Base-by-base conservation (phyloP, 2,329 filamentous ascomycete genomes). In the Chrysoporthe cubensis region DNA sequence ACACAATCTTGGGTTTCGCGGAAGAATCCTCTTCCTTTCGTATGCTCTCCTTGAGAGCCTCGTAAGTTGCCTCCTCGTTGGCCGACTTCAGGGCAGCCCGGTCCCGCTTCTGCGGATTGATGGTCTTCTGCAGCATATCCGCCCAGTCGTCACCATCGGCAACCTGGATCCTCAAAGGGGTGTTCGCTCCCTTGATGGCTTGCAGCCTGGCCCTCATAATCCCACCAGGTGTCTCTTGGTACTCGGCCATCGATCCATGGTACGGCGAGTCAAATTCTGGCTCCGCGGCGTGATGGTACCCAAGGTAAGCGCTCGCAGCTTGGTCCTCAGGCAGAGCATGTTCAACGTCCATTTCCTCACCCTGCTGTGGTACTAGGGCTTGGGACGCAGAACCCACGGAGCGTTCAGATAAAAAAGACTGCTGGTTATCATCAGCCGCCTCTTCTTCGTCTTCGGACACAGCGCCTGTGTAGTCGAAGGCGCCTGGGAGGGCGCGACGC, bases 401-500 rank as follows among this genome's bases (percentile, higher is more conserved):
- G 90, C 91, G 90, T 84, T 90, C 87, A 88, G 90, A 92, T 92
- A 94, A 94, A 95, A 96, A 95, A 94, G 92, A 92, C 87, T 88
- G 84, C 63, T 75, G 79, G 71, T 78, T 80, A 69, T 76, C 76
- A 70, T 85, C 82, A 66, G 81, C 79, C 74, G 83, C 81, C 66
- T 80, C 79, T 72, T 81, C 79, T 32, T 88, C 86, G 66, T 89
- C 86, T 66, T 87, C 84, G 71, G 85, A 84, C 57, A 83, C 74
- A 46, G 83, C 83, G 42, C 83, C 81, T 62, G 86, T 84, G 66
- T 88, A 84, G 46, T 92, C 90, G 78, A 97, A 98, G 0, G 93
- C 89, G 61, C 96, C 95, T 5, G 95, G 95, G 34, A 96, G 83
- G 42, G 84, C 78, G 21, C 77, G 78, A 13, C 79, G 79, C 75